phyloP scores from a whole-genome alignment of 345 rosid species.

The Sisymbrium altissimum region DNA sequence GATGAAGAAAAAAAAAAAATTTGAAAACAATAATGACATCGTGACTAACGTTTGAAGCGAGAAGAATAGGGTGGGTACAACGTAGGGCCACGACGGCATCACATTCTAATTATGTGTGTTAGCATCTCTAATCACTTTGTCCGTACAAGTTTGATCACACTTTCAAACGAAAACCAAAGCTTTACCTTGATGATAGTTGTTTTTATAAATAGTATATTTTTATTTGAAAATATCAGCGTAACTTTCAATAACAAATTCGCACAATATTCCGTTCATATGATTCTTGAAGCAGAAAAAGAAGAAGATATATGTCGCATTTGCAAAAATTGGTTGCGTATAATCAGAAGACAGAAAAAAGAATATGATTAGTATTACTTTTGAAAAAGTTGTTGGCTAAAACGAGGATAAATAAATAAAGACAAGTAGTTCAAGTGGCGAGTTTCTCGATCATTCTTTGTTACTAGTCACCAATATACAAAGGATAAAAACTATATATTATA shows the following conservation, averaged over 20 bases:
- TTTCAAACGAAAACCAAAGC: neutral
- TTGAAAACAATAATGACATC: neutral
- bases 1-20: neutral
- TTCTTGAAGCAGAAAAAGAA: neutral
- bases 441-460: constrained; percentile 28
- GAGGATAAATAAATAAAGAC: constrained; percentile 11
- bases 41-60: neutral
- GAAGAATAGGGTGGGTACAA: neutral
- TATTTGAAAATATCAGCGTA: neutral
- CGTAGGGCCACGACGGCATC: neutral
- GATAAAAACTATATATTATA: neutral
- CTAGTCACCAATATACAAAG: neutral
- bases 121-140: neutral
- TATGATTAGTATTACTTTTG: neutral
- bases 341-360: neutral
- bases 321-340: neutral
- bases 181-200: neutral
- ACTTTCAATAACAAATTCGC: neutral
- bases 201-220: neutral
- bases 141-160: neutral
- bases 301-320: neutral
- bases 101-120: neutral
- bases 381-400: neutral
- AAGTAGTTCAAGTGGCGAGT: constrained; percentile 25
- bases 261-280: neutral